These are phyloP conservation scores for Linnemannia elongata DNA, from an alignment of 192 early-diverging fungal species.

Conservation along the genomic window DNA sequence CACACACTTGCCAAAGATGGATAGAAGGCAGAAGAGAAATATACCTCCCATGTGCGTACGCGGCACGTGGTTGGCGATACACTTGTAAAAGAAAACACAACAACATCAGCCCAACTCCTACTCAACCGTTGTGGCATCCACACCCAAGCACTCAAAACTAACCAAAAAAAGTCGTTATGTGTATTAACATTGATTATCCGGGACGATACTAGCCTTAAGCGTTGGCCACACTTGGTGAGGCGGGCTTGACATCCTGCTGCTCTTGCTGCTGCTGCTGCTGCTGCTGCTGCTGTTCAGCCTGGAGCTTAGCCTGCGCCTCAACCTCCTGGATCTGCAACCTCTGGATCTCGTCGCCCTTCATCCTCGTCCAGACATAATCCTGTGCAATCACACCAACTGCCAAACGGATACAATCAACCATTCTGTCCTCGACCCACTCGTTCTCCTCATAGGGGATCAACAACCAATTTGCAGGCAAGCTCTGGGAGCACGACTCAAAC, in stretches of 20 bases:
- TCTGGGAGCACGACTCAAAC: conserved; percentile 68
- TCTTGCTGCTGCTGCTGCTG: conserved; percentile 13
- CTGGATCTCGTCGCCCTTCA: conserved; percentile 63
- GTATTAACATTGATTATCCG: background rate
- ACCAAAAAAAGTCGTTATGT: background rate
- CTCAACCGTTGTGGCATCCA: background rate
- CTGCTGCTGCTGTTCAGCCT: conserved; percentile 29
- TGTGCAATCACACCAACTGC: conserved; percentile 68
- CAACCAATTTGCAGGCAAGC: conserved; percentile 66
- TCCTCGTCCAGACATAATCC: conserved; percentile 75
- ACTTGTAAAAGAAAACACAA: too few relatives aligned
- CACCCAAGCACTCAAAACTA: background rate
- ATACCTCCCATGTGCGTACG: too few relatives aligned
- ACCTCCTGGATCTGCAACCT: conserved; percentile 41
- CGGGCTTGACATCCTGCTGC: background rate
- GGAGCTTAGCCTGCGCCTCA: conserved; percentile 30
- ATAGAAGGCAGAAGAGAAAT: too few relatives aligned
- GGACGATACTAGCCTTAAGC: background rate
- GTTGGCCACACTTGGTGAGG: background rate
- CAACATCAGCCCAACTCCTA: too few relatives aligned
- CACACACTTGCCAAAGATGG: too few relatives aligned
- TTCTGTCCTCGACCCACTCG: conserved; percentile 75
- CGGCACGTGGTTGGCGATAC: too few relatives aligned
- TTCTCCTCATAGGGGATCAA: conserved; percentile 73
- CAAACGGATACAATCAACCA: conserved; percentile 63